These are phyloP conservation scores for Dryas drummondii DNA, from an alignment of 306 rosid genomes.

Conservation along the genomic window DNA sequence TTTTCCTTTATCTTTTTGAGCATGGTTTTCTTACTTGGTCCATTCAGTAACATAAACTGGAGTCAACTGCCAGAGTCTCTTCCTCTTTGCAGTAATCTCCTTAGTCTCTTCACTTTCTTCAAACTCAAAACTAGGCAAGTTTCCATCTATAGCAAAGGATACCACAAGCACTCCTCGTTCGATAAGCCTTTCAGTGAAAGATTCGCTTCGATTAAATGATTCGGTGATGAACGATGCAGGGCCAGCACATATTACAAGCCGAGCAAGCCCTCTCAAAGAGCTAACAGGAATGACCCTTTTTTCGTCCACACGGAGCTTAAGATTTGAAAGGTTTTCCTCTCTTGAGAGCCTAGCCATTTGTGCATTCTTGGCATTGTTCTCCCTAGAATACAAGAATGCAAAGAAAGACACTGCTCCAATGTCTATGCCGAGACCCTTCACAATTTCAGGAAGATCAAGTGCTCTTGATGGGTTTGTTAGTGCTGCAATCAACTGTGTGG, in stretches of 20 bases:
- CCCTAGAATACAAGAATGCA: constrained; percentile 69
- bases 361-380: constrained; percentile 74
- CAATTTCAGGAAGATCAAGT: constrained; percentile 49
- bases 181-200: constrained; percentile 69
- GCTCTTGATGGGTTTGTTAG: constrained; percentile 69
- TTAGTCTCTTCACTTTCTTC: constrained; percentile 57
- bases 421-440: constrained; percentile 74
- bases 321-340: constrained; percentile 82
- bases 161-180: constrained; percentile 92
- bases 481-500: constrained; percentile 67
- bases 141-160: constrained; percentile 69
- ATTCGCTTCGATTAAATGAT: constrained; percentile 68
- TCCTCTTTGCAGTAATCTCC: constrained; percentile 55
- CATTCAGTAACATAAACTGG: constrained; percentile 61
- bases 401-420: constrained; percentile 76
- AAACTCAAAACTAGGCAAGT: constrained; percentile 53
- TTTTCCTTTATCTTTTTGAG: not conserved
- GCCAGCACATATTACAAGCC: constrained; percentile 90
- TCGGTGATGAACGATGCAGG: constrained; percentile 62
- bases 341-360: constrained; percentile 76
- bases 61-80: constrained; percentile 81
- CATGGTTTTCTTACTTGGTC: constrained; percentile 59
- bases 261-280: constrained; percentile 76
- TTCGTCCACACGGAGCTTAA: constrained; percentile 74
- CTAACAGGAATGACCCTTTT: constrained; percentile 61